phyloP scores from a whole-genome alignment of 1,139 yeast genomes.

The Zygosaccharomyces sapae region DNA sequence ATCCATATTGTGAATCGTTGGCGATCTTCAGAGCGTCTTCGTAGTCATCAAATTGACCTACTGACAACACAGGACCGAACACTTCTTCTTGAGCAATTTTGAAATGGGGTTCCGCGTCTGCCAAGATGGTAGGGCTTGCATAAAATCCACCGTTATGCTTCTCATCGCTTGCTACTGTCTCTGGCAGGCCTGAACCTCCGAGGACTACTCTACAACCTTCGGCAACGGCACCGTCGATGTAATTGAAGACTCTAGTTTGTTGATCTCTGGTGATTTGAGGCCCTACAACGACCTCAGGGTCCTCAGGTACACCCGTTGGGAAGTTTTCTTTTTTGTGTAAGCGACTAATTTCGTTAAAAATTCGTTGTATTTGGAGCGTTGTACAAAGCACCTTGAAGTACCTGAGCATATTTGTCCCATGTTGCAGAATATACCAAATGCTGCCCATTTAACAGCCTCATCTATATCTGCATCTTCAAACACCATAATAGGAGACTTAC shows the following conservation, averaged over 20 bases:
- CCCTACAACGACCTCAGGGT: slow-evolving; percentile 61
- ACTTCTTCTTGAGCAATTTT: slow-evolving; percentile 63
- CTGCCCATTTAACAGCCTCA: slow-evolving; percentile 55
- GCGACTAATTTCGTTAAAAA: slow-evolving; percentile 55
- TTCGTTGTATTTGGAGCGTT: slow-evolving; percentile 66
- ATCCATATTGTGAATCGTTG: slow-evolving; percentile 68
- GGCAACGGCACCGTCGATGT: slow-evolving; percentile 63
- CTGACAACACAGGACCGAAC: slow-evolving; percentile 71
- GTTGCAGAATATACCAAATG: slow-evolving; percentile 65
- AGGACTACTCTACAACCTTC: slow-evolving; percentile 63
- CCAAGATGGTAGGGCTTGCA: slow-evolving; percentile 63
- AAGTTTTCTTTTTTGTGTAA: slow-evolving; percentile 49
- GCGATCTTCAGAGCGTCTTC: slow-evolving; percentile 64
- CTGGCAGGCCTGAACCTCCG: slow-evolving; percentile 49
- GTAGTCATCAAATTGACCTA: slow-evolving; percentile 56
- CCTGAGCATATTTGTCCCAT: slow-evolving; percentile 88
- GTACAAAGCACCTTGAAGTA: slow-evolving; percentile 77
- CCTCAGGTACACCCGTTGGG: slow-evolving; percentile 73
- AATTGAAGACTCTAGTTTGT: slow-evolving; percentile 64
- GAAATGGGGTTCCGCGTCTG: slow-evolving; percentile 57
- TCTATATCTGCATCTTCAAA: slow-evolving; percentile 69
- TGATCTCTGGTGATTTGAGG: slow-evolving; percentile 70
- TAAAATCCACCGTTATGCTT: slow-evolving; percentile 59
- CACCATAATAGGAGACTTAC: slow-evolving; percentile 76
- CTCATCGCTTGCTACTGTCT: slow-evolving; percentile 54